A percentile compares a stretch with the other conserved stretches of the same genome.
Conservation (phyloP, 1,284 basidiomycete genomes). For the Pascua sp. region DNA sequence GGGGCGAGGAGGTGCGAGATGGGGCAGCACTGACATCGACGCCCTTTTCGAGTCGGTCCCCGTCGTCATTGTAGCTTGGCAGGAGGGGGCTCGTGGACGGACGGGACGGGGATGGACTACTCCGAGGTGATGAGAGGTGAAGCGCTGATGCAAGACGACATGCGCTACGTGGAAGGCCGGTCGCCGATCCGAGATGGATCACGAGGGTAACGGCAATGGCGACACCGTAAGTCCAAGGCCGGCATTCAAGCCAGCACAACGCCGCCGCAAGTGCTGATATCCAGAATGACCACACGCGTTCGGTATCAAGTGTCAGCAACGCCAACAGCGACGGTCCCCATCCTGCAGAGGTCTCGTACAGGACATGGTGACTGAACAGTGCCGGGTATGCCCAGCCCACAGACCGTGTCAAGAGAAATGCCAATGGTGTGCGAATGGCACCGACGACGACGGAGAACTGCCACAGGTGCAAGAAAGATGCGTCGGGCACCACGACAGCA, state of each 20-base stretch:
- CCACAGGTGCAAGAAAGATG: not conserved
- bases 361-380: conserved; percentile 12
- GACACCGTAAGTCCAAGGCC: conserved; percentile 13
- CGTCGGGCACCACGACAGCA: not conserved
- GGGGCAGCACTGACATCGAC: not conserved
- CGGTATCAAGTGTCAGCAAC: not conserved
- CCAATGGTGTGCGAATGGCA: conserved; percentile 5
- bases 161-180: not conserved
- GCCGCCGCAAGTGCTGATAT: not conserved
- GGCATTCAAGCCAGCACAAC: conserved; percentile 7
- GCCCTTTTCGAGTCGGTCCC: not conserved
- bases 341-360: conserved; percentile 14
- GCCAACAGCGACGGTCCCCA: conserved; percentile 9
- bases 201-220: not conserved
- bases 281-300: not conserved
- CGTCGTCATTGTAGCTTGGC: no score
- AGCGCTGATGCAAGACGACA: no score
- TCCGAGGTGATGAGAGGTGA: no score
- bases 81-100: no score
- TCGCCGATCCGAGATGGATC: not conserved
- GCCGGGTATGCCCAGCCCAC: conserved; percentile 15
- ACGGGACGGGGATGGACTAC: no score
- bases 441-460: not conserved
- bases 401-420: conserved; percentile 12
- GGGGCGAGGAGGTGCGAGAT: not conserved